Evolutionary conservation across 208 protist species (phyloP), one percentile per base, ranked within the genome.

Genomic region (Leptomonas pyrrhocoris): DNA sequence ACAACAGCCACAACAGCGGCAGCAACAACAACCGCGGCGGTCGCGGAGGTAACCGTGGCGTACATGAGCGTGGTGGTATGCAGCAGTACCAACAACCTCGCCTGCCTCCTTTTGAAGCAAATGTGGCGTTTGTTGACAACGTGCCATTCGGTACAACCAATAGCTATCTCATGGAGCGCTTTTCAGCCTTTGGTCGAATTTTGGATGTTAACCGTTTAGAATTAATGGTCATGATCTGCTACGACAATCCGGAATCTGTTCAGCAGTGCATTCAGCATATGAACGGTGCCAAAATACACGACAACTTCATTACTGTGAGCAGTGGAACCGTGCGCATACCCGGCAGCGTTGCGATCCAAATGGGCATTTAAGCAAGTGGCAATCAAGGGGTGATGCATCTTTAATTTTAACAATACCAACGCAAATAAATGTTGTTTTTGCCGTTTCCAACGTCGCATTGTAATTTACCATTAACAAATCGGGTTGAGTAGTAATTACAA

Each of bases 81-180:
- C 48, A 68, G 31, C 71, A 69, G 38, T 58, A 56, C 34, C 43
- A 30, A 16, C 63, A 48, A 30, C 74, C 66, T 19, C 55, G 54
- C 28, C 43, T 74, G 42, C 88, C 91, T 13, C 81, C 78, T 19
- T 72, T 80, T 23, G 78, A 92, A 56, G 86, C 81, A 0, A 88
- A 81, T 58, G 88, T 89, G 2, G 88, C 85, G 6, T 83, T 92
- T 60, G 77, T 82, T 21, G 91, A 96, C 65, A 94, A 96, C 74
- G 73, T 96, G 21, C 88, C 88, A 15, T 96, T 96, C 73, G 86
- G 85, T 56, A 92, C 86, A 23, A 83, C 88, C 13, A 94, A 96
- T 65, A 81, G 67, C 21, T 77, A 85, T 43, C 64, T 96, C 53
- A 87, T 89, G 80, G 85, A 92, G n/a, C 42, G 80, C 21, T 94